These are phyloP conservation scores for Zangia roseola DNA, from an alignment of 768 basidiomycete species.

Conservation along the genomic window DNA sequence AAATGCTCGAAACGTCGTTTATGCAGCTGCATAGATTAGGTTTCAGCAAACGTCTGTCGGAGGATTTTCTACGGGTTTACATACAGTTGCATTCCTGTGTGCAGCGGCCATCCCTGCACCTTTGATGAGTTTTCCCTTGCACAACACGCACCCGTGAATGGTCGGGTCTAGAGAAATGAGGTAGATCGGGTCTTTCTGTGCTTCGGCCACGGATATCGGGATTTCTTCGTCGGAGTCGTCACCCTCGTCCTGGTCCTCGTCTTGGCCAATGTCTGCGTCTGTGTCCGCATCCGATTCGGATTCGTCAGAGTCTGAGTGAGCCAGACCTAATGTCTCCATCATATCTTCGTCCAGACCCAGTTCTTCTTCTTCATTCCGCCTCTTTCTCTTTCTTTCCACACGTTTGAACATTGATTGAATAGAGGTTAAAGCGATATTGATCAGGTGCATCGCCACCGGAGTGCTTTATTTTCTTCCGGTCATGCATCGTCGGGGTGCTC, in stretches of 20 bases:
- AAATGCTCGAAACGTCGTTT: slow-evolving; percentile 57
- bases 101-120: slow-evolving; percentile 50
- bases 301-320: slow-evolving; percentile 78
- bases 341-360: slow-evolving; percentile 62
- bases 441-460: slow-evolving; percentile 25
- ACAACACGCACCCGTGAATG: slow-evolving; percentile 60
- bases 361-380: slow-evolving; percentile 61
- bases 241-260: slow-evolving; percentile 25
- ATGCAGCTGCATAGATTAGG: slow-evolving; percentile 50
- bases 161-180: slow-evolving; percentile 54
- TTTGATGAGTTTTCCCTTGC: slow-evolving; percentile 74
- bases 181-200: slow-evolving; percentile 63
- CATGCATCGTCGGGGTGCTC: slow-evolving; percentile 30
- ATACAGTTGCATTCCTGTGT: slow-evolving; percentile 64
- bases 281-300: slow-evolving; percentile 35
- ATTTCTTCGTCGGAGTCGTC: slow-evolving; percentile 35
- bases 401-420: slow-evolving; percentile 68
- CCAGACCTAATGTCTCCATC: slow-evolving; percentile 62
- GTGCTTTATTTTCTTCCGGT: slow-evolving; percentile 22
- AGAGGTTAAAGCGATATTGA: background rate
- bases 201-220: slow-evolving; percentile 55
- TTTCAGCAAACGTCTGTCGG: background rate
- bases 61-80: slow-evolving; percentile 30
- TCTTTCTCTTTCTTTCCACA: slow-evolving; percentile 62
- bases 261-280: slow-evolving; percentile 17